Evolutionary conservation across 164 flowering plant species (phyloP), one percentile per base, ranked within the genome.

Genomic region (Paratinospora sagittata): DNA sequence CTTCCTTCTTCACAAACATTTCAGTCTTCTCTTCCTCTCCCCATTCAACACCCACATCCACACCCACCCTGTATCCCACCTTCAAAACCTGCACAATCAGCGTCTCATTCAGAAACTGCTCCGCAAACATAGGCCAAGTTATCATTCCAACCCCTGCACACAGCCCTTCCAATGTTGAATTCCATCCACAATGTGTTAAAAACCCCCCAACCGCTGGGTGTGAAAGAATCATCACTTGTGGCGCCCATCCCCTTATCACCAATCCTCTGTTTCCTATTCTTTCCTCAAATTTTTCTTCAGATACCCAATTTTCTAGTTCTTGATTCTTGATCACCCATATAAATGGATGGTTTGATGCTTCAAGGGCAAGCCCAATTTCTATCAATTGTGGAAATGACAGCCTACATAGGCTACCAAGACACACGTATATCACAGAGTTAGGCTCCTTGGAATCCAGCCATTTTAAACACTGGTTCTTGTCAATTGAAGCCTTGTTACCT

Each of bases 121-220:
- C 68, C 7, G 47, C 68, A 21, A 65, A 65, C 68, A 65, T 65
- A 65, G 68, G 68, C 45, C 47, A 65, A 7, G 68, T 65, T 37
- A 65, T 37, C 68, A 65, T 65, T 14, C 49, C 49, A 8, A 21
- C 49, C 39, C 68, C 68, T 14, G 61, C 71, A 61, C 45, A 26
- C 17, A 73, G 16, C 21, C 49, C 75, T 43, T 73, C 71, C 60
- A 60, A 27, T 12, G 64, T 66, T 27, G 72, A 69, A 84, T 66
- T 86, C 89, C 87, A 84, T 0, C 87, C 85, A 37, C 86, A 87
- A 65, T 87, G 93, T 1, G 88, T 89, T 62, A 89, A 61, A 66
- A 89, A 85, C 30, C 85, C 93, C 60, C 88, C 81, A 0, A 82
- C 64, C 0, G 90, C 71, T 1, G 78, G 77, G 68, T 86, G 90